These are phyloP conservation scores for Apiotrichum mycotoxinovorans DNA, from an alignment of 1,284 basidiomycete species.

Conservation along the genomic window DNA sequence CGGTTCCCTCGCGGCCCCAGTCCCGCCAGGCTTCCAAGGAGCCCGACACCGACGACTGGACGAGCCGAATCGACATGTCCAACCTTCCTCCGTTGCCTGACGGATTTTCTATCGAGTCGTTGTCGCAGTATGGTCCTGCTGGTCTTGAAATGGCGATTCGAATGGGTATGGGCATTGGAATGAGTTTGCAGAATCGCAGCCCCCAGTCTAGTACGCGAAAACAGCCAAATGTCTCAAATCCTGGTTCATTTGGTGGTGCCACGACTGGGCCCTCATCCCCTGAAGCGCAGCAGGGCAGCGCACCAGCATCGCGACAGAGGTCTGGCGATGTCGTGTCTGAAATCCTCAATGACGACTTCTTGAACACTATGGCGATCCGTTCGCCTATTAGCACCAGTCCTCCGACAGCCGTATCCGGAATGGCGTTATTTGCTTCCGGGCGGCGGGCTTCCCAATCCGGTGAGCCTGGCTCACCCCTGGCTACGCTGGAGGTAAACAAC, in stretches of 20 bases:
- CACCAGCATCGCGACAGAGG: slow-evolving; percentile 9
- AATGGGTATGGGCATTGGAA: slow-evolving; percentile 51
- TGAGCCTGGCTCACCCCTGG: slow-evolving; percentile 23
- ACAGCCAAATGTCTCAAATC: slow-evolving; percentile 1
- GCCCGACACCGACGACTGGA: slow-evolving; percentile 15
- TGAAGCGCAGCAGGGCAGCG: background rate
- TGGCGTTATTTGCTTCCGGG: slow-evolving; percentile 19
- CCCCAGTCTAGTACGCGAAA: slow-evolving; percentile 3
- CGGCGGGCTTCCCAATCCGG: slow-evolving; percentile 33
- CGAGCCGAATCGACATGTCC: slow-evolving; percentile 9
- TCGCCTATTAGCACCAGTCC: slow-evolving; percentile 32
- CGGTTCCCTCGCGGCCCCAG: slow-evolving; percentile 1
- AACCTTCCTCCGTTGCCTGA: slow-evolving; percentile 44
- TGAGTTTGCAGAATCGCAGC: slow-evolving; percentile 28
- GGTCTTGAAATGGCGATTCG: slow-evolving; percentile 51
- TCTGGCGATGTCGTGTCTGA: slow-evolving; percentile 35
- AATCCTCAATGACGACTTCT: slow-evolving; percentile 48
- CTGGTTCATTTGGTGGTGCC: slow-evolving; percentile 5
- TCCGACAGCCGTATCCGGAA: slow-evolving; percentile 8
- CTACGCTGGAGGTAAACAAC: slow-evolving; percentile 16
- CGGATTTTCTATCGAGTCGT: slow-evolving; percentile 43
- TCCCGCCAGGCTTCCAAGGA: slow-evolving; percentile 16
- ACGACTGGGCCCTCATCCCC: slow-evolving; percentile 7
- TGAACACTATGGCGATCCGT: slow-evolving; percentile 19
- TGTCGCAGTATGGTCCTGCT: slow-evolving; percentile 43